phyloP scores from a whole-genome alignment of 345 rosid genomes.

The Angophora floribunda region DNA sequence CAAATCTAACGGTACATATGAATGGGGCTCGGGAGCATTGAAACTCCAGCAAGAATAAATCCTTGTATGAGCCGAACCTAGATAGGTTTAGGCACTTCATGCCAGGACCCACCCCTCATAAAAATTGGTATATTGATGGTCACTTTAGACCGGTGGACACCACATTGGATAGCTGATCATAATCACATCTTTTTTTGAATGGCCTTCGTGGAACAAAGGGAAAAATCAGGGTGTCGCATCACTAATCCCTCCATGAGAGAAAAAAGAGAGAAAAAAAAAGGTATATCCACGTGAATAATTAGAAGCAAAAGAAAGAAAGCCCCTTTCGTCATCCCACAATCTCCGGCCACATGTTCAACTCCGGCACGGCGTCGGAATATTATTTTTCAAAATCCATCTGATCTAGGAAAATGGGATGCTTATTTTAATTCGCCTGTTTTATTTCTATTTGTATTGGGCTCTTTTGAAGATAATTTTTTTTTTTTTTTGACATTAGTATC shows the following conservation, averaged over 20 bases:
- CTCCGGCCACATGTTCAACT: background rate
- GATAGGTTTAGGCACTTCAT: background rate
- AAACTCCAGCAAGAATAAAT: background rate
- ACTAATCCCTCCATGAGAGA: background rate
- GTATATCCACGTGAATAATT: background rate
- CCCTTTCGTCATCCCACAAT: background rate
- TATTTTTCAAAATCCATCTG: background rate
- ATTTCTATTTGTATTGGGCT: background rate
- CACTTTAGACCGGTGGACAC: background rate
- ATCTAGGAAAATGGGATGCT: background rate
- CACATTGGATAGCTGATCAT: background rate
- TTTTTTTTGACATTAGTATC: background rate
- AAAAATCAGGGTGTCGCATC: background rate
- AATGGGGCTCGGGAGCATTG: background rate
- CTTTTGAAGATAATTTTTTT: background rate
- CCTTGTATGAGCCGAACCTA: background rate
- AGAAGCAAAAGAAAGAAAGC: background rate
- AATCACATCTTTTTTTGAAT: background rate
- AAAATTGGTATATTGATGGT: background rate
- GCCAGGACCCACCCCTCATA: background rate
- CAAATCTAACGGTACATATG: background rate
- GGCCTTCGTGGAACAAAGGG: background rate
- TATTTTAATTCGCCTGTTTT: background rate
- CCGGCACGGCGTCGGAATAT: background rate
- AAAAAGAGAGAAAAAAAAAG: background rate